phyloP scores from a whole-genome alignment of 345 rosid species.

The Populus deltoides region DNA sequence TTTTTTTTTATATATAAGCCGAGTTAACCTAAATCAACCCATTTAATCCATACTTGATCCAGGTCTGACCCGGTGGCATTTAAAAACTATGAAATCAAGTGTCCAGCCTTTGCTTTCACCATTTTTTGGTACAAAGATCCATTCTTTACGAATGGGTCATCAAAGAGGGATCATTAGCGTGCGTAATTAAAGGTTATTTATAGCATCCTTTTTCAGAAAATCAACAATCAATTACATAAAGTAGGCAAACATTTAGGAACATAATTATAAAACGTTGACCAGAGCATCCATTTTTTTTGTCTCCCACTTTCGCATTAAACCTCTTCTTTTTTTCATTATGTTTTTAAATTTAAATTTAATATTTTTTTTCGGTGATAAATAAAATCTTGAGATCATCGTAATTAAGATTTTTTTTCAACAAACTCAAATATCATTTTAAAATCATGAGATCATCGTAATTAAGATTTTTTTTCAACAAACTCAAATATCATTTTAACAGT shows the following conservation, averaged over 20 bases:
- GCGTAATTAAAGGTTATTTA: neutral
- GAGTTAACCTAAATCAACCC: no score
- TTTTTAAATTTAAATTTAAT: neutral
- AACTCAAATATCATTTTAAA: neutral
- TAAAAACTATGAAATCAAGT: no score
- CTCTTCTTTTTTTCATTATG: neutral
- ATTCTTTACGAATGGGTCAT: neutral
- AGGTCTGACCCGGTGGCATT: no score
- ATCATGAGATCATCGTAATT: no score
- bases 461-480: no score
- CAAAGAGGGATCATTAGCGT: neutral
- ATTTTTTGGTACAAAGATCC: neutral
- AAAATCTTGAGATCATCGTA: no score
- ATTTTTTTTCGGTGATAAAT: neutral
- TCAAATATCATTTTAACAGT: neutral
- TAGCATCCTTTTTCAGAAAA: neutral
- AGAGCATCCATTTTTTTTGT: no score
- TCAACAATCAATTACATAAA: neutral
- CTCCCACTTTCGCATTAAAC: neutral
- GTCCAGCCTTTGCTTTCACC: neutral
- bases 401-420: no score
- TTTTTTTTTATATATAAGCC: no score
- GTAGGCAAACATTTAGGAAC: neutral
- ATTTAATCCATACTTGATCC: no score
- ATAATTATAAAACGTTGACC: neutral